phyloP scores from a whole-genome alignment of 441 rosid species.

The Populus hybrid region DNA sequence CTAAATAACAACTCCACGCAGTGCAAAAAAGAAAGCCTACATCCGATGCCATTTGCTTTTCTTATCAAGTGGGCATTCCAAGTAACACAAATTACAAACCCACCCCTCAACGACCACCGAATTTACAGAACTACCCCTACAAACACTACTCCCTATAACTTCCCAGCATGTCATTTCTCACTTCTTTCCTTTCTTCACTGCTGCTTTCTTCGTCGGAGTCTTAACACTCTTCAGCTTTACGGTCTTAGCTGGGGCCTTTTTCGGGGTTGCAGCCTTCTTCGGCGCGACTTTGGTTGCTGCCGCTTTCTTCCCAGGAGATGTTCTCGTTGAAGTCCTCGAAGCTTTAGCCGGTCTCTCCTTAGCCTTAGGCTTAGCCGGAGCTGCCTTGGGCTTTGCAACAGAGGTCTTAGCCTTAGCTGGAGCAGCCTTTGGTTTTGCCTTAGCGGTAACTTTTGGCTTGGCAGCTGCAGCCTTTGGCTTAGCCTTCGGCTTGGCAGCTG shows the following conservation, averaged over 20 bases:
- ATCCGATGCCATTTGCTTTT: constrained; percentile 23
- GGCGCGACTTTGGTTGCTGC: constrained; percentile 33
- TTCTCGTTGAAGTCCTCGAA: constrained; percentile 59
- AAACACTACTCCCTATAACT: constrained; percentile 1
- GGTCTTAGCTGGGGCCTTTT: constrained; percentile 11
- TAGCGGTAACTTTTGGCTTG: constrained; percentile 36
- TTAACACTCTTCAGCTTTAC: constrained; percentile 24
- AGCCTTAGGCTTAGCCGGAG: constrained; percentile 28
- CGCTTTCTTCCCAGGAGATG: constrained; percentile 43
- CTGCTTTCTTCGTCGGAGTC: constrained; percentile 20
- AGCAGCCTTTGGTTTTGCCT: constrained; percentile 27
- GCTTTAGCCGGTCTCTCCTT: constrained; percentile 57
- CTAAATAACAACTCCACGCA: neutral
- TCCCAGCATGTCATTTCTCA: neutral
- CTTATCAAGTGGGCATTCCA: constrained; percentile 15
- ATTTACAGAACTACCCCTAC: constrained; percentile 48
- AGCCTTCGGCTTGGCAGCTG: constrained; percentile 42
- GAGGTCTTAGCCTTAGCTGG: constrained; percentile 28
- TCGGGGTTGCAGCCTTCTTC: constrained; percentile 23
- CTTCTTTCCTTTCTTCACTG: constrained; percentile 9
- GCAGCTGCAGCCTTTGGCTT: constrained; percentile 42
- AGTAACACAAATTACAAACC: constrained; percentile 20
- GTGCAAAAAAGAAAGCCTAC: neutral
- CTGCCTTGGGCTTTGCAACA: constrained; percentile 23
- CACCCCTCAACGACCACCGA: constrained; percentile 19